A percentile compares a stretch with the other conserved stretches of the same genome.
phyloP scores from a whole-genome alignment of 2,329 filamentous ascomycete genomes.

The Beauveria pseudobassiana region DNA sequence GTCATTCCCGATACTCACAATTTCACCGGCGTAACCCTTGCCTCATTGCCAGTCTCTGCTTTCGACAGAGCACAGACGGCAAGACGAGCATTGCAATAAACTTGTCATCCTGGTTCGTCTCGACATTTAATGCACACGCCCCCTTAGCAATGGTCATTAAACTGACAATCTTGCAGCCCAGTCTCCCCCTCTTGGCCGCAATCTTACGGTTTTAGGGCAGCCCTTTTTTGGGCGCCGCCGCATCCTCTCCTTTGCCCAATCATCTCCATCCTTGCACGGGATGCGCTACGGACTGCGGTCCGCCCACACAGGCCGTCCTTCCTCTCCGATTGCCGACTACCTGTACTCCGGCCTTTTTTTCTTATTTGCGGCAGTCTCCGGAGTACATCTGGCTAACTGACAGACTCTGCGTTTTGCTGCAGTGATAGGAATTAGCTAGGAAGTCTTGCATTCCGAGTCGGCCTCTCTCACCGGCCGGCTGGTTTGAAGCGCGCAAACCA shows the following conservation, averaged over 20 bases:
- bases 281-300: not conserved
- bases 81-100: not conserved
- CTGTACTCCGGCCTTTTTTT: not conserved
- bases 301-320: not conserved
- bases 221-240: not conserved
- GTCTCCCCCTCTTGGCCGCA: not conserved
- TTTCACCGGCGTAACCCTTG: not conserved
- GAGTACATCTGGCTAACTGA: no score
- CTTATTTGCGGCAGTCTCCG: not conserved
- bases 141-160: not conserved
- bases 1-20: not conserved
- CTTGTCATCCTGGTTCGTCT: not conserved
- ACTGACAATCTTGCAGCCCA: not conserved
- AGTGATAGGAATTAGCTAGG: not conserved
- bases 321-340: slow-evolving; percentile 5
- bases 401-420: no score
- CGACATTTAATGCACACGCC: not conserved
- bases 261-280: not conserved
- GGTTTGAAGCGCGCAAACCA: no score
- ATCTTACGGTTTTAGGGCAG: slow-evolving; percentile 1
- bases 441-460: not conserved
- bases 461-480: not conserved
- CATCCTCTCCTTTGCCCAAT: not conserved
- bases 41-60: not conserved
- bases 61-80: not conserved